Evolutionary conservation across 768 basidiomycete species (phyloP), one percentile per base, ranked within the genome.

Genomic region (Leccinum obscurum): DNA sequence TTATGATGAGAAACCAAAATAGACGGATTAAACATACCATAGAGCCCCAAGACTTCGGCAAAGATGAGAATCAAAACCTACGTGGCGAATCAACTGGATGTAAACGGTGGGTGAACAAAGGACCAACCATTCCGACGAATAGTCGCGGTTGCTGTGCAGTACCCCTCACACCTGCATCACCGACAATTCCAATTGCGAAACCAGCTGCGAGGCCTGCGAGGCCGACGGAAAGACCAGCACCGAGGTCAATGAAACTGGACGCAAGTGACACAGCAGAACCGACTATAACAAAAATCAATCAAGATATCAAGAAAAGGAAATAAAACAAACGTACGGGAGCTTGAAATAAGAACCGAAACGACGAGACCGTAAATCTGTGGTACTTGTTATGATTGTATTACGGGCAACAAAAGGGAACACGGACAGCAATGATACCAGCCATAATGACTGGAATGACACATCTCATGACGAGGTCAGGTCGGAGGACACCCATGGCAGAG

Each of bases 341-440:
- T 81, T 58, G 92, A 88, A 73, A 99, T 97, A 71, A 99, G 85
- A 58, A 98, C 96, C n/a, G 95, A 95, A 52, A 99, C 96, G 76
- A 99, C 97, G 62, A 99, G 87, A 70, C 97, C 97, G 77, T 99
- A 98, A 68, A 93, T 94, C 95, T 93, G 66, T 11, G 26, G 28
- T 9, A 28, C 20, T 32, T 20, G 49, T 62, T n/a, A 60, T 20
- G 10, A 50, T 22, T 24, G 15, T 17, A 5, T 52, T 2, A 17
- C 37, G 9, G 57, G 39, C 14, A 54, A 9, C 34, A 34, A 46
- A 62, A 46, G 24, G 28, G 41, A 32, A 46, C 35, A 87, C 93
- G 66, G 67, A 98, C 96, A 75, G 92, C 96, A 79, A 98, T 97
- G 81, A 98, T 98, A 94, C 96, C 96, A 83, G 96, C 96, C 96